phyloP scores from a whole-genome alignment of 2,329 filamentous ascomycete genomes.

The Xylogone sp. region DNA sequence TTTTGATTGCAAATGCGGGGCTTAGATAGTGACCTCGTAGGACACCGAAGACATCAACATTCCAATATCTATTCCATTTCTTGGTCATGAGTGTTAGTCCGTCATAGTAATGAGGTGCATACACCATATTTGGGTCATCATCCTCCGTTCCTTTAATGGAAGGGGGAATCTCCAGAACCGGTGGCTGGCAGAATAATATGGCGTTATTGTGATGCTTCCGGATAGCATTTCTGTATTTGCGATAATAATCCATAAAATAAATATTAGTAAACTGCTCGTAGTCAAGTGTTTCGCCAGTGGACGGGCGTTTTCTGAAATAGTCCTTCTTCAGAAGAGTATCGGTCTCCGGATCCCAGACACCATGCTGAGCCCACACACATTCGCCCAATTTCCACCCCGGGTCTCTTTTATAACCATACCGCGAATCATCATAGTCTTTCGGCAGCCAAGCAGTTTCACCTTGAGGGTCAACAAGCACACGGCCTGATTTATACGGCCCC shows the following conservation, averaged over 20 bases:
- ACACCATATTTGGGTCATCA: constrained; percentile 86
- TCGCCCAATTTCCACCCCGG: constrained; percentile 88
- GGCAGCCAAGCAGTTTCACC: constrained; percentile 84
- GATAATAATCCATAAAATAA: constrained; percentile 86
- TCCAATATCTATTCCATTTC: constrained; percentile 97
- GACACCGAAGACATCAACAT: constrained; percentile 91
- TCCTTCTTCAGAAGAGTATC: constrained; percentile 78
- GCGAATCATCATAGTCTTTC: constrained; percentile 75
- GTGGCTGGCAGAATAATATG: constrained; percentile 87
- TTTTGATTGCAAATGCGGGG: constrained; percentile 86
- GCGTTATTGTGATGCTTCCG: constrained; percentile 72
- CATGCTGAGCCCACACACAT: constrained; percentile 95
- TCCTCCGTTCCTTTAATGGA: constrained; percentile 81
- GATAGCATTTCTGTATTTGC: constrained; percentile 71
- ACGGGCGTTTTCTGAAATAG: constrained; percentile 80
- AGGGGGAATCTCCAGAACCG: constrained; percentile 88
- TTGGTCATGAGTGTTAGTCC: constrained; percentile 96
- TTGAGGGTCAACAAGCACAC: constrained; percentile 78
- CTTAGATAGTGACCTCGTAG: constrained; percentile 83
- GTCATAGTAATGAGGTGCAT: constrained; percentile 95
- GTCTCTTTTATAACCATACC: constrained; percentile 88
- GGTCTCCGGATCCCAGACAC: constrained; percentile 81
- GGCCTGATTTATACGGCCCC: constrained; percentile 86
- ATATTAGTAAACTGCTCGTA: constrained; percentile 86
- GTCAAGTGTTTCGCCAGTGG: constrained; percentile 68